Conservation (phyloP, 768 basidiomycete species). For the Russula sp. region DNA sequence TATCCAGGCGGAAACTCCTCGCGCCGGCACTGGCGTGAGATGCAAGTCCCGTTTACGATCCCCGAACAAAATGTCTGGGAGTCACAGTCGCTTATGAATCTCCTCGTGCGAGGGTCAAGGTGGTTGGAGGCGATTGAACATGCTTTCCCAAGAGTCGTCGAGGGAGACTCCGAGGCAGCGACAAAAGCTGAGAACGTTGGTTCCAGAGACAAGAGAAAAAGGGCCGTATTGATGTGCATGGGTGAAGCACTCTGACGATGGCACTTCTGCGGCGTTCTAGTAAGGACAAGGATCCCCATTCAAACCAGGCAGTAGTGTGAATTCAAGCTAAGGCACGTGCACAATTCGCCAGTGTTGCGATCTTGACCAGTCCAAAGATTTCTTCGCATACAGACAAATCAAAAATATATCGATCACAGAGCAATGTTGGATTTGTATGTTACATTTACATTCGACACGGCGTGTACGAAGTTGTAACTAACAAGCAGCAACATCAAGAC, state of each 20-base stretch:
- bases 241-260: background rate
- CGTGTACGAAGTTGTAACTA: background rate
- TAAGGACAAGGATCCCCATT: background rate
- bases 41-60: conserved; percentile 15
- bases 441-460: background rate
- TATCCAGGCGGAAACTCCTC: conserved; percentile 20
- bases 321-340: background rate
- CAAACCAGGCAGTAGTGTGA: background rate
- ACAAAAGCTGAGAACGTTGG: background rate
- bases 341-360: background rate
- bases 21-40: conserved; percentile 17
- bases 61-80: conserved; percentile 18
- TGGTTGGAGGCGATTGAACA: conserved; percentile 15
- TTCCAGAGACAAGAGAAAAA: background rate
- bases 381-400: background rate
- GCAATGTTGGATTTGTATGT: background rate
- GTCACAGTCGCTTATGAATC: conserved; percentile 19
- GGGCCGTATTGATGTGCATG: background rate
- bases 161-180: background rate
- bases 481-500: background rate
- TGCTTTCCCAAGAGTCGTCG: conserved; percentile 8
- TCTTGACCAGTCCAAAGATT: background rate
- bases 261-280: background rate
- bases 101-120: conserved; percentile 18
- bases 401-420: too few relatives aligned